Conservation (phyloP, 306 rosid species). For the Myrica gale region DNA sequence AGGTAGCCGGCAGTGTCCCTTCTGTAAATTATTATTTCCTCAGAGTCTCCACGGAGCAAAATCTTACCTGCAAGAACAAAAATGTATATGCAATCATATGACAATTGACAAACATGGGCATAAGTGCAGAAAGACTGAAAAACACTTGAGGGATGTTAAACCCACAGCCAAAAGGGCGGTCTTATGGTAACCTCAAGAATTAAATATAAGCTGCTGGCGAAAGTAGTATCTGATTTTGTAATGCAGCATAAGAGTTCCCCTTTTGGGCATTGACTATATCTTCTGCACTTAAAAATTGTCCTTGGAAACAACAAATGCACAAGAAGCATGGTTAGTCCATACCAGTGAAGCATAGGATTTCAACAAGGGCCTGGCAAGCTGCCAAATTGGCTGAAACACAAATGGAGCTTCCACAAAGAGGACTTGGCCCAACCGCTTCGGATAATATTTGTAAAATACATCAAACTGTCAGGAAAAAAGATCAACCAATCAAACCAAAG, state of each 20-base stretch:
- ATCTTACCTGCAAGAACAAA: conserved; percentile 60
- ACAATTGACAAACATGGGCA: background rate
- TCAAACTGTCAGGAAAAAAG: conserved; percentile 66
- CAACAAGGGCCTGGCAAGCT: conserved; percentile 66
- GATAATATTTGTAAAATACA: conserved; percentile 82
- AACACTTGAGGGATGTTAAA: background rate
- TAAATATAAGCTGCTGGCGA: background rate
- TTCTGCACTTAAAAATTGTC: background rate
- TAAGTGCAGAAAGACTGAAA: background rate
- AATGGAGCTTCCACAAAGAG: conserved; percentile 87
- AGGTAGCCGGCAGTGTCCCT: conserved; percentile 58
- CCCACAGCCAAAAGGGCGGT: background rate
- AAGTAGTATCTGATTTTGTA: background rate
- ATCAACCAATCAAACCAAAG: conserved; percentile 13
- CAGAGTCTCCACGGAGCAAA: conserved; percentile 74
- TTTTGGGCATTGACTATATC: background rate
- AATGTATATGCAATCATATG: background rate
- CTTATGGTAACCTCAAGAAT: background rate
- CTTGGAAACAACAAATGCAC: conserved; percentile 9
- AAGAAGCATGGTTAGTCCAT: conserved; percentile 23
- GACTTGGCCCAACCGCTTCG: conserved; percentile 73
- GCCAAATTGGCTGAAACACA: conserved; percentile 90
- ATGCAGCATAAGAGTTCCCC: background rate
- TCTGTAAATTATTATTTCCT: conserved; percentile 73
- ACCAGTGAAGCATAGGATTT: conserved; percentile 88